A percentile compares a stretch with the other conserved stretches of the same genome.
Evolutionary conservation across 768 basidiomycete species (phyloP).

Genomic region (Boletus subcaerulescens): DNA sequence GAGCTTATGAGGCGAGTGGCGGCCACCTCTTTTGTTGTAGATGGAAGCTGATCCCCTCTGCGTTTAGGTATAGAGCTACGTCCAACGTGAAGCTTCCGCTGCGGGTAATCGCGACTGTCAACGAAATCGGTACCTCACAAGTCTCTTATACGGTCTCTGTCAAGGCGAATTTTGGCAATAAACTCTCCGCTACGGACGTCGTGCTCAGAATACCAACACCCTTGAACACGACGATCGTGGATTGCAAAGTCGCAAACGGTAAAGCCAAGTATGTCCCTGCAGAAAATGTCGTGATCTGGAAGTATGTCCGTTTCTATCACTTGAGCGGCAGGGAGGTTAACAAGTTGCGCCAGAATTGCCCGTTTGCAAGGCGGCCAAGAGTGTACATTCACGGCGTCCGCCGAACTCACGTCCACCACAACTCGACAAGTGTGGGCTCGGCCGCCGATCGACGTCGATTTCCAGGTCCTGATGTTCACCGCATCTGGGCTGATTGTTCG

Average conservation of each 20-base stretch:
- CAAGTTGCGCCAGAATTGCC: conserved; percentile 61
- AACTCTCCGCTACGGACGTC: conserved; percentile 90
- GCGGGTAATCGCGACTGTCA: conserved; percentile 84
- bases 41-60: neutral
- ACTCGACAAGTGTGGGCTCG: conserved; percentile 95
- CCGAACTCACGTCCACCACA: conserved; percentile 83
- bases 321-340: conserved; percentile 5
- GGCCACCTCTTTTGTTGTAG: neutral
- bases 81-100: conserved; percentile 95
- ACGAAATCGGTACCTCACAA: conserved; percentile 87
- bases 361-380: conserved; percentile 93
- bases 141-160: conserved; percentile 89
- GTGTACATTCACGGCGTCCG: conserved; percentile 78
- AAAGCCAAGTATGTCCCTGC: conserved; percentile 98
- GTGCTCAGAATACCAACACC: conserved; percentile 95
- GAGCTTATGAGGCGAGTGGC: conserved; percentile 86
- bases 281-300: conserved; percentile 97
- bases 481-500: conserved; percentile 93
- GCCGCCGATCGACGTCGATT: conserved; percentile 97
- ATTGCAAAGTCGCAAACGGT: conserved; percentile 86
- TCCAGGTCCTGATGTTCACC: conserved; percentile 99
- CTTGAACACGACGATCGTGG: conserved; percentile 87
- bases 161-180: conserved; percentile 86
- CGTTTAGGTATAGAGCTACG: conserved; percentile 85
- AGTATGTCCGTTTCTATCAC: conserved; percentile 54